Evolutionary conservation across 352 stramenopile species (phyloP).

Genomic region (Aphanomyces invadans): DNA sequence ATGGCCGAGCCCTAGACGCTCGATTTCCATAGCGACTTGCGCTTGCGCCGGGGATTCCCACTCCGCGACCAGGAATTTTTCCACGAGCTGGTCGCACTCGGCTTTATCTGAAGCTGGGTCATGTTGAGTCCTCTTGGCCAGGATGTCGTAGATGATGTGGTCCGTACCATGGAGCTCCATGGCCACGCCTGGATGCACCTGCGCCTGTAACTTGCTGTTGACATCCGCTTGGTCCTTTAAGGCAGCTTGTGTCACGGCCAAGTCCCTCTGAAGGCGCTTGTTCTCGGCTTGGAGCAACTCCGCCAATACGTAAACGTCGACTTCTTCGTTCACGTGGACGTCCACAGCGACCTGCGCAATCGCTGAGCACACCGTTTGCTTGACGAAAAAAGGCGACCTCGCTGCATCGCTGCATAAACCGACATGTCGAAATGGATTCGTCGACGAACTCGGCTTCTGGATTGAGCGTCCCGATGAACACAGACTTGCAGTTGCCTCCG

Average conservation of each 20-base stretch:
- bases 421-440: slow-evolving; percentile 93
- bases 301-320: slow-evolving; percentile 56
- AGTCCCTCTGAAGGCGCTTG: slow-evolving; percentile 31
- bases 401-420: slow-evolving; percentile 93
- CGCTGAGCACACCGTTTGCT: too few species aligned
- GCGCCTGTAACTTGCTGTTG: slow-evolving; percentile 27
- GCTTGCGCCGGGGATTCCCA: slow-evolving; percentile 1
- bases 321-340: slow-evolving; percentile 53
- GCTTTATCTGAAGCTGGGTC: not conserved
- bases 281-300: slow-evolving; percentile 49
- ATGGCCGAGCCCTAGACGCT: slow-evolving; percentile 35
- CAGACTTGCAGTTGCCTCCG: slow-evolving; percentile 95
- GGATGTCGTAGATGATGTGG: too few species aligned
- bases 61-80: slow-evolving; percentile 15
- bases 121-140: too few species aligned
- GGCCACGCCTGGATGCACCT: slow-evolving; percentile 26
- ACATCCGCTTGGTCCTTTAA: slow-evolving; percentile 42
- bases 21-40: slow-evolving; percentile 35
- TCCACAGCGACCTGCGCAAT: slow-evolving; percentile 50
- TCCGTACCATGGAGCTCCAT: not conserved
- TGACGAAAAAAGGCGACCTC: slow-evolving; percentile 40
- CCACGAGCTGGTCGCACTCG: slow-evolving; percentile 16
- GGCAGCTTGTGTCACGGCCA: slow-evolving; percentile 29
- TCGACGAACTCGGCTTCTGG: slow-evolving; percentile 76
- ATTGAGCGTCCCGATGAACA: slow-evolving; percentile 95